Base-by-base conservation (phyloP, 495 filamentous ascomycete species). In the Aspergillus taichungensis region DNA sequence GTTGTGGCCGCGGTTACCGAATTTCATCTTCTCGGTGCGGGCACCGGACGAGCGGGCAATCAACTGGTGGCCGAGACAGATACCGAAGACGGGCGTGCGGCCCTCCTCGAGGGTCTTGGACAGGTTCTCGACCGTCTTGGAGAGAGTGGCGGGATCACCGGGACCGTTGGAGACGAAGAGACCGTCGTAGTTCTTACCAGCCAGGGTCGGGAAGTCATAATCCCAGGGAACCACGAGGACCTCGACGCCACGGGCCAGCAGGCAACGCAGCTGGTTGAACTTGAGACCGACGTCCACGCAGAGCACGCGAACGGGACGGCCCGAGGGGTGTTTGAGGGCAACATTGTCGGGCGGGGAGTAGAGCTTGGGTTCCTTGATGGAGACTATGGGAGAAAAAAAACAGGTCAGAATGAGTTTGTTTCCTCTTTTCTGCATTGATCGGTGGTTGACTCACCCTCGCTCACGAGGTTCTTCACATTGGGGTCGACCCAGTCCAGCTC, bases 131-230 rank as follows among this genome's bases (percentile, higher is more conserved):
- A 89, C 80, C 11, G 92, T 94, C 12, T 67, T 67, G 3, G 78
- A 73, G 65, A 96, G 74, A 48, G 86, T 83, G 5, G 94, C 82
- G 30, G 92, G 92, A 60, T 98, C 92, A 68, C 92, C 92, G 27
- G 92, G 92, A 42, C 92, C 92, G 68, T 98, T 98, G 37, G 89
- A 95, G 49, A 98, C 84, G 65, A 98, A 98, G 13, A 98, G 76
- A 60, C 92, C 92, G 63, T 97, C 92, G 58, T 94, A 96, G 45
- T 91, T 78, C 47, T 85, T 78, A 38, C 82, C 82, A 33, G 78
- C 81, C 33, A 83, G 76, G 32, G 63, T 64, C 40, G 80, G 75
- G 68, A 98, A 92, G 62, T 96, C 83, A 59, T 95, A 88, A 61
- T 96, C 80, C 88, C 89, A 96, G 8, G 92, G 92, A 30, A 94